phyloP scores from a whole-genome alignment of 805 yeast genomes.

The Ogataea thermomethanolica region DNA sequence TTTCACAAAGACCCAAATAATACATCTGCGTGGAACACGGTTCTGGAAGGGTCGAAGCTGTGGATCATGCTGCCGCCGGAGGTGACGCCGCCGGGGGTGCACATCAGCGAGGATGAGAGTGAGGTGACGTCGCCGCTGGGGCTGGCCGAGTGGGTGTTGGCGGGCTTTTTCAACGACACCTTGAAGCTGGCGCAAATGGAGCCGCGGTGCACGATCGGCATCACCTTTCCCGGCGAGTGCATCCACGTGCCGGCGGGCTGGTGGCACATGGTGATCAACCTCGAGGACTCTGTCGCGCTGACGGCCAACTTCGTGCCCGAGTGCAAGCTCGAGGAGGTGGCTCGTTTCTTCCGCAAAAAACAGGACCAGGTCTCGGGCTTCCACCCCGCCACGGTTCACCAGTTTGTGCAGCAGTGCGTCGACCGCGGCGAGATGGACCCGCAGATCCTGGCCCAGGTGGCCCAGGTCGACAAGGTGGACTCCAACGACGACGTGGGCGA shows the following conservation, averaged over 20 bases:
- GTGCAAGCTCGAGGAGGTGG: constrained; percentile 55
- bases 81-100: constrained; percentile 79
- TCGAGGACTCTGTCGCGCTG: constrained; percentile 78
- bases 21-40: constrained; percentile 89
- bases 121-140: constrained; percentile 93
- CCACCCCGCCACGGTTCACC: constrained; percentile 49
- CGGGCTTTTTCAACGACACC: constrained; percentile 76
- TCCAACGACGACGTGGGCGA: constrained; percentile 67
- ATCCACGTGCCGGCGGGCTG: constrained; percentile 93
- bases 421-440: constrained; percentile 25
- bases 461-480: constrained; percentile 20
- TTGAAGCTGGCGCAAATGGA: constrained; percentile 43
- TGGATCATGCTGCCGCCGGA: constrained; percentile 89
- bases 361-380: constrained; percentile 79
- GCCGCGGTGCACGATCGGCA: constrained; percentile 55
- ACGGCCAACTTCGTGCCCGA: constrained; percentile 86
- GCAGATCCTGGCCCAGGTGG: constrained; percentile 16
- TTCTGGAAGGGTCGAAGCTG: constrained; percentile 67
- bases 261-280: constrained; percentile 94
- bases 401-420: constrained; percentile 34
- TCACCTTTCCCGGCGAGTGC: constrained; percentile 79
- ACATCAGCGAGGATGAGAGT: constrained; percentile 69
- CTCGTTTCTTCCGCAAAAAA: constrained; percentile 65
- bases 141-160: constrained; percentile 83
- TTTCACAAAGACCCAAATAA: constrained; percentile 92